Conservation (phyloP, 768 basidiomycete species). For the Crepidotus variabilis region DNA sequence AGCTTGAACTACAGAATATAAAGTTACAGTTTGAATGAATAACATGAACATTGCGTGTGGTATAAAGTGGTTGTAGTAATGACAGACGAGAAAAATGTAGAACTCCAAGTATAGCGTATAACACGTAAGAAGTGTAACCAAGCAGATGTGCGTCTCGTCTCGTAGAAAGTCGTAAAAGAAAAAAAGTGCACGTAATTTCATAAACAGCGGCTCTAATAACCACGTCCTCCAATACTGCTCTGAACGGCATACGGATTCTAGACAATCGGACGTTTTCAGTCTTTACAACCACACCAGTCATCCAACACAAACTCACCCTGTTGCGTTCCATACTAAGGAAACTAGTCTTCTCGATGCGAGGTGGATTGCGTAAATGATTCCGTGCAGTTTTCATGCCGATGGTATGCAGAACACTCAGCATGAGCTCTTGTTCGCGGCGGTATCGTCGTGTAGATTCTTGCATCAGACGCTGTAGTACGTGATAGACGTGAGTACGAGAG, state of each 20-base stretch:
- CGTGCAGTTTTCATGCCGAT: constrained; percentile 63
- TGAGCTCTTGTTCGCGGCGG: constrained; percentile 73
- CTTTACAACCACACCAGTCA: neutral
- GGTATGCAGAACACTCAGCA: constrained; percentile 73
- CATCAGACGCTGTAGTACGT: constrained; percentile 37
- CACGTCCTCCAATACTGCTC: constrained; percentile 20
- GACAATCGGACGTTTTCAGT: neutral
- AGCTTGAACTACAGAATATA: too few species aligned
- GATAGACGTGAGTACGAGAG: neutral
- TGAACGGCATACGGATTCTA: constrained; percentile 25
- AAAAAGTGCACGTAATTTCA: neutral
- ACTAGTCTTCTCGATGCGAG: constrained; percentile 50
- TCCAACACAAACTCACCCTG: constrained; percentile 27
- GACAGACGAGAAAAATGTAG: neutral
- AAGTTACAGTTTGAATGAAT: neutral
- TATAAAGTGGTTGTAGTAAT: neutral
- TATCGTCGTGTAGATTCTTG: constrained; percentile 59
- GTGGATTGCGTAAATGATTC: constrained; percentile 51
- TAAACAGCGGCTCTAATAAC: constrained; percentile 7
- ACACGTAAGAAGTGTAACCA: too few species aligned
- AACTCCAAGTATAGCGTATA: too few species aligned
- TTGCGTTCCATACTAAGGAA: constrained; percentile 72
- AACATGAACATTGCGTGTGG: neutral
- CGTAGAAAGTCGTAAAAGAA: neutral
- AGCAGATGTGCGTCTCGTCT: too few species aligned